These are phyloP conservation scores for Agroathelia rolfsii DNA, from an alignment of 1,284 basidiomycete genomes.

Conservation along the genomic window DNA sequence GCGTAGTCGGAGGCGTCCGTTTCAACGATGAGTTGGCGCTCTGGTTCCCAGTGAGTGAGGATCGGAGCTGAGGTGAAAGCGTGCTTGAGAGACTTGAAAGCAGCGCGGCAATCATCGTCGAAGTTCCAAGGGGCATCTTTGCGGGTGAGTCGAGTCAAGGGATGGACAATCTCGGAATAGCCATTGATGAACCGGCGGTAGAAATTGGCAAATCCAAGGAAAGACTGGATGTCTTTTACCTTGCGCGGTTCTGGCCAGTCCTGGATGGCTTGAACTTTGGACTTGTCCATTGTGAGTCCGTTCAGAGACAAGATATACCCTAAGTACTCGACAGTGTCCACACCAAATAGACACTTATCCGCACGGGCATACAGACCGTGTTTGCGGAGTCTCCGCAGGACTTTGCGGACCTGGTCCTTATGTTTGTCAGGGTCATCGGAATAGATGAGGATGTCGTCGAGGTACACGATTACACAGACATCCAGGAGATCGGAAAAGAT, in stretches of 20 bases:
- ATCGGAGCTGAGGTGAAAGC: constrained; percentile 25
- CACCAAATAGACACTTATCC: constrained; percentile 30
- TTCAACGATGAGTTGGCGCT: constrained; percentile 19
- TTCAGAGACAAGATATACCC: constrained; percentile 22
- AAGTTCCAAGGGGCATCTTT: constrained; percentile 17
- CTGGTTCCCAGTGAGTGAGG: constrained; percentile 28
- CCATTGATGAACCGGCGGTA: constrained; percentile 31
- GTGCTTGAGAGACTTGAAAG: constrained; percentile 24
- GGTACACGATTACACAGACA: constrained; percentile 8
- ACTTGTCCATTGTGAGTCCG: constrained; percentile 19
- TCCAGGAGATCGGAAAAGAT: constrained; percentile 11
- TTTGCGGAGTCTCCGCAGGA: constrained; percentile 22
- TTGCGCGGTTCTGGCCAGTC: constrained; percentile 21
- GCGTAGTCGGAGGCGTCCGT: constrained; percentile 27
- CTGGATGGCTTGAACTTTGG: constrained; percentile 20
- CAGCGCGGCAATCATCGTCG: constrained; percentile 8
- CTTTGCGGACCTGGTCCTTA: constrained; percentile 12
- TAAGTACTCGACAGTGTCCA: constrained; percentile 26
- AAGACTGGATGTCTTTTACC: constrained; percentile 18
- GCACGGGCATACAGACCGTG: constrained; percentile 21
- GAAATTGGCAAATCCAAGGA: constrained; percentile 27
- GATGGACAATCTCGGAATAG: constrained; percentile 23
- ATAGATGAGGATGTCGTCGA: constrained; percentile 19
- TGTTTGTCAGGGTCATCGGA: constrained; percentile 12
- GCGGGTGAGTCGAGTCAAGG: constrained; percentile 20